phyloP scores from a whole-genome alignment of 2,329 filamentous ascomycete genomes.

The Penicillium fuscoglaucum region DNA sequence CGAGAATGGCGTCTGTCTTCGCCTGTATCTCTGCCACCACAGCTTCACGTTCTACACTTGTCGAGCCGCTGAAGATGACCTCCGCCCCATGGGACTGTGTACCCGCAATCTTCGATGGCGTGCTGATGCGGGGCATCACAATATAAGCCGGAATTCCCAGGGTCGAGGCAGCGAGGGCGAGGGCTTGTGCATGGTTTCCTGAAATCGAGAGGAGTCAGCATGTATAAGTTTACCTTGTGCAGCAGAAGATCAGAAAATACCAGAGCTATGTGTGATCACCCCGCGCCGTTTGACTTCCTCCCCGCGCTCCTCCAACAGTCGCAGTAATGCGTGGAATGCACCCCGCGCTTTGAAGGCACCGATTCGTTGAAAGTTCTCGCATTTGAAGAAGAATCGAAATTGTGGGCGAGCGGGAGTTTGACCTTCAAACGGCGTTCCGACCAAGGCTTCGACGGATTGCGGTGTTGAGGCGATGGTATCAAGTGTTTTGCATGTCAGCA shows the following conservation, averaged over 20 bases:
- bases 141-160: slow-evolving; percentile 78
- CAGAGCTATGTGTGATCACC: slow-evolving; percentile 87
- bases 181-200: slow-evolving; percentile 95
- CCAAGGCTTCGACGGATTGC: slow-evolving; percentile 55
- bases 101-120: slow-evolving; percentile 81
- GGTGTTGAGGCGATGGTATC: slow-evolving; percentile 72
- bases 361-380: slow-evolving; percentile 86
- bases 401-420: slow-evolving; percentile 62
- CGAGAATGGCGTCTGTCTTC: slow-evolving; percentile 71
- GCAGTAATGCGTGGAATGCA: slow-evolving; percentile 79
- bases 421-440: slow-evolving; percentile 59
- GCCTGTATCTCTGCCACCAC: slow-evolving; percentile 67
- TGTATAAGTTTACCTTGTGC: neutral
- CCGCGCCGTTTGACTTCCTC: slow-evolving; percentile 65
- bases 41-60: slow-evolving; percentile 76
- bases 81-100: slow-evolving; percentile 75
- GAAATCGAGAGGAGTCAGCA: neutral
- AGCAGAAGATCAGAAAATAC: slow-evolving; percentile 47
- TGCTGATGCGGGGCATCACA: slow-evolving; percentile 86
- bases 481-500: slow-evolving; percentile 76
- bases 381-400: slow-evolving; percentile 86
- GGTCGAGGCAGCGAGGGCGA: slow-evolving; percentile 77
- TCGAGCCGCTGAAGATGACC: slow-evolving; percentile 80
- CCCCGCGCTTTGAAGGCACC: slow-evolving; percentile 92
- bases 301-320: slow-evolving; percentile 63